phyloP scores from a whole-genome alignment of 1,284 basidiomycete genomes.

The Ustilago crameri region DNA sequence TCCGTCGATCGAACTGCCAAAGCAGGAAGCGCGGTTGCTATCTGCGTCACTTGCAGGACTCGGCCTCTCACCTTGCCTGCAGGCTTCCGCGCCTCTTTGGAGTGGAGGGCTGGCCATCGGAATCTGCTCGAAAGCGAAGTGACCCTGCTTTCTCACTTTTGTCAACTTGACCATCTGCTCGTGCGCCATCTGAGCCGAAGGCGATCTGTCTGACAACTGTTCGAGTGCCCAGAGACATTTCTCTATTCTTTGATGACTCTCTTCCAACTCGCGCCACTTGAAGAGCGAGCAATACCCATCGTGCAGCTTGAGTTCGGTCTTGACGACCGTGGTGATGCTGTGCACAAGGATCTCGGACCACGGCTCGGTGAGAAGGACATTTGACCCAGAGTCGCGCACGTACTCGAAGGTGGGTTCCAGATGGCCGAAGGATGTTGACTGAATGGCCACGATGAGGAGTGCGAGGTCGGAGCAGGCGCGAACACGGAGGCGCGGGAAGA shows the following conservation, averaged over 20 bases:
- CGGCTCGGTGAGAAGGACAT: slow-evolving; percentile 19
- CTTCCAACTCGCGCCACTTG: slow-evolving; percentile 22
- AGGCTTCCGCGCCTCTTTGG: not conserved
- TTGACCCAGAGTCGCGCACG: slow-evolving; percentile 21
- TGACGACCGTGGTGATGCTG: slow-evolving; percentile 20
- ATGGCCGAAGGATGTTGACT: slow-evolving; percentile 12
- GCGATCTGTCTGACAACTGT: slow-evolving; percentile 19
- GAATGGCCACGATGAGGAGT: slow-evolving; percentile 18
- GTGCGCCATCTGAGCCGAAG: slow-evolving; percentile 14
- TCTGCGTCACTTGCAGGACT: slow-evolving; percentile 9
- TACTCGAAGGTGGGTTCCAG: slow-evolving; percentile 20
- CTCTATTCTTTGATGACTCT: slow-evolving; percentile 7
- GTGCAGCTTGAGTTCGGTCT: slow-evolving; percentile 25
- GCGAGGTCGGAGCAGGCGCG: slow-evolving; percentile 19
- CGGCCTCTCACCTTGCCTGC: not conserved
- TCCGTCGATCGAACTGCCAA: slow-evolving; percentile 1
- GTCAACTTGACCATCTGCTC: slow-evolving; percentile 13
- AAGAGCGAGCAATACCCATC: slow-evolving; percentile 21
- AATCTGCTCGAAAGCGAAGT: slow-evolving; percentile 9
- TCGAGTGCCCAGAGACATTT: slow-evolving; percentile 24
- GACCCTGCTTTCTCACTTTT: slow-evolving; percentile 1
- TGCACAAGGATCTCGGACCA: slow-evolving; percentile 31
- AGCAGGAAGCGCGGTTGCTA: slow-evolving; percentile 8
- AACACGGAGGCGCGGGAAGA: slow-evolving; percentile 18
- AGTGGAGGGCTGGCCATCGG: slow-evolving; percentile 15